Base-by-base conservation (phyloP, 306 rosid species). In the Canavalia gladiata region DNA sequence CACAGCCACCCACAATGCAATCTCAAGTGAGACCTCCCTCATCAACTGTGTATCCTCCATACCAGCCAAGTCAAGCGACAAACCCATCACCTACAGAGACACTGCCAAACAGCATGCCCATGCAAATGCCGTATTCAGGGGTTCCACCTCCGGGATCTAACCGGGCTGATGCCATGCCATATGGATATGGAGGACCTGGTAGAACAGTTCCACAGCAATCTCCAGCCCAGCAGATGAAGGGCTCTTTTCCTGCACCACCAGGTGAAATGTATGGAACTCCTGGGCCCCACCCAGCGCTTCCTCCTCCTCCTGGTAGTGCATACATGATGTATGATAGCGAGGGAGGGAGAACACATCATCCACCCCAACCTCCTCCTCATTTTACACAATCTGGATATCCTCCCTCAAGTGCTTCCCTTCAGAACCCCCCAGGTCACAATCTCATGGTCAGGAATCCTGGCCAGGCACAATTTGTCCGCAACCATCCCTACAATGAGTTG, bases 301-400 rank as follows among this genome's bases (percentile, higher is more conserved):
- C 97, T 60, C 92, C 97, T 60, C 92, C 95, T 1, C 91, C 95
- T 0, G 92, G 90, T 9, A 89, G 89, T 59, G 86, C 90, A 34
- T 96, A 96, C 76, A 86, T 89, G 97, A 88, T 93, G 90, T 96
- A 93, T 60, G 98, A 96, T 10, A 63, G 90, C 33, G 99, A 96
- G 59, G 91, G 91, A 34, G 92, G 94, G 57, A 81, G 94, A 78
- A 54, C 86, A 11, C 98, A 86, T 47, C 90, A 86, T 80, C 87
- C 87, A 60, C 73, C 90, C 13, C 99, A 88, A 70, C 84, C 85
- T 13, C 87, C 94, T n/a, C 84, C 94, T 34, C 98, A 90, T 73
- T 92, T 80, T 84, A 41, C 87, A 71, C 98, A 88, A 82, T 83
- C 86, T 74, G 97, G 91, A 81, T 93, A 92, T 84, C 92, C 92